phyloP scores from a whole-genome alignment of 1,284 basidiomycete species.

The Naganishia liquefaciens region DNA sequence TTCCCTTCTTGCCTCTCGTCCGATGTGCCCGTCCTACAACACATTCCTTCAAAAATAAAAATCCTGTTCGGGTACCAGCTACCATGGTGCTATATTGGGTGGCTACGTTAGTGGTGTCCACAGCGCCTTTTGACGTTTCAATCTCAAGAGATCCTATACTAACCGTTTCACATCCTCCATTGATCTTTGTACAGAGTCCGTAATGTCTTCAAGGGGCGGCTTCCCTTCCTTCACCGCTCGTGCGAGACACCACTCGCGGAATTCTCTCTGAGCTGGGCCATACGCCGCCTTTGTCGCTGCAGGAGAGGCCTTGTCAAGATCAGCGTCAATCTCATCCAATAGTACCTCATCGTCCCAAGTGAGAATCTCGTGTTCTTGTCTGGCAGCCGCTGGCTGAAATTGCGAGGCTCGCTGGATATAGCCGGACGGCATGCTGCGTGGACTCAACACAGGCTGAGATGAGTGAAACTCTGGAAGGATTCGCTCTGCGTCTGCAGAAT shows the following conservation, averaged over 20 bases:
- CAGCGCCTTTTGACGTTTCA: neutral
- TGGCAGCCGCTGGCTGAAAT: slow-evolving; percentile 1
- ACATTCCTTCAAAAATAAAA: slow-evolving; percentile 8
- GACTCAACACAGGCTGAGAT: too few species aligned
- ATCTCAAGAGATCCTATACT: neutral
- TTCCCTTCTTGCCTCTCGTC: slow-evolving; percentile 1
- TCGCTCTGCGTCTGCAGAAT: too few species aligned
- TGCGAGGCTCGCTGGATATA: slow-evolving; percentile 10
- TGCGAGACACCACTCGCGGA: slow-evolving; percentile 12
- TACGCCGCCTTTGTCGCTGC: slow-evolving; percentile 18
- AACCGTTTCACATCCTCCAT: slow-evolving; percentile 5
- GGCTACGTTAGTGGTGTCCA: neutral
- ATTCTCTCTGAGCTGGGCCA: slow-evolving; percentile 7
- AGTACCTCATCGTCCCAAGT: slow-evolving; percentile 11
- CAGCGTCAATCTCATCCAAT: slow-evolving; percentile 2
- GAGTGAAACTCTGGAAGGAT: too few species aligned
- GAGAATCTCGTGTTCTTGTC: slow-evolving; percentile 9
- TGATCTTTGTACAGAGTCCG: neutral
- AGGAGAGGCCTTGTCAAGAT: slow-evolving; percentile 14
- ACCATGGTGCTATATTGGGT: neutral
- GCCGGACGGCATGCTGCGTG: too few species aligned
- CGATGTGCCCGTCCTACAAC: slow-evolving; percentile 9
- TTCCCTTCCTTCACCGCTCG: slow-evolving; percentile 7
- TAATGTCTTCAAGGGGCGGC: slow-evolving; percentile 1
- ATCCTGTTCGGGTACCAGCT: neutral